phyloP scores from a whole-genome alignment of 2,329 filamentous ascomycete species.

The Fusarium torulosum region DNA sequence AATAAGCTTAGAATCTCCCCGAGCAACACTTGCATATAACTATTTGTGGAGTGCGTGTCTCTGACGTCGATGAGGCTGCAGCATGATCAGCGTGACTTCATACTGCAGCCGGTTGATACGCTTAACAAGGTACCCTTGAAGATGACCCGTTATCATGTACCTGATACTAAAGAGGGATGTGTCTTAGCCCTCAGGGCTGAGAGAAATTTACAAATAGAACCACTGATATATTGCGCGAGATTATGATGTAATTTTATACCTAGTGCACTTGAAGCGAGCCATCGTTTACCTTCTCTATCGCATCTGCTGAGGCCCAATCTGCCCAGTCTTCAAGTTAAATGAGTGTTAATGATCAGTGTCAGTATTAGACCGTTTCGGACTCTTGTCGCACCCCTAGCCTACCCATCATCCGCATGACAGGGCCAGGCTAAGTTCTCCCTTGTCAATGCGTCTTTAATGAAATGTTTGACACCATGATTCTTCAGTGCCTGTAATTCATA shows the following conservation, averaged over 20 bases:
- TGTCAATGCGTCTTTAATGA: conserved; percentile 39
- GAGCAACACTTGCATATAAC: conserved; percentile 1
- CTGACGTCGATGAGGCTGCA: conserved; percentile 37
- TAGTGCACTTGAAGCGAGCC: neutral
- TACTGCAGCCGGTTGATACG: conserved; percentile 38
- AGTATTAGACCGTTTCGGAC: neutral
- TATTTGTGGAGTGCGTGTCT: conserved; percentile 12
- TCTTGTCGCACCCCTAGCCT: neutral
- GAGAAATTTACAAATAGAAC: neutral
- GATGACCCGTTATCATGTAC: conserved; percentile 17
- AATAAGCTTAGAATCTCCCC: neutral
- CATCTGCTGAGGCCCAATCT: neutral
- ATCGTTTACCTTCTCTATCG: neutral
- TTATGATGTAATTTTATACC: neutral
- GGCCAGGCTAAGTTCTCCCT: conserved; percentile 24
- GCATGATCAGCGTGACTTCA: conserved; percentile 46
- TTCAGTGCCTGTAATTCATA: neutral
- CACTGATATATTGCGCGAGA: neutral
- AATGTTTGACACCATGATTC: neutral
- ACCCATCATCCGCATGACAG: conserved; percentile 26
- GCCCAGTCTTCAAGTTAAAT: neutral
- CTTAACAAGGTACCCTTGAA: conserved; percentile 43
- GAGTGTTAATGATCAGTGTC: neutral
- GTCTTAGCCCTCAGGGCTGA: neutral
- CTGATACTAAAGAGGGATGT: conserved; percentile 13